A percentile compares a stretch with the other conserved stretches of the same genome.
Evolutionary conservation across 202 grass and related monocot species (phyloP).

Genomic region (Elaeis oleifera): DNA sequence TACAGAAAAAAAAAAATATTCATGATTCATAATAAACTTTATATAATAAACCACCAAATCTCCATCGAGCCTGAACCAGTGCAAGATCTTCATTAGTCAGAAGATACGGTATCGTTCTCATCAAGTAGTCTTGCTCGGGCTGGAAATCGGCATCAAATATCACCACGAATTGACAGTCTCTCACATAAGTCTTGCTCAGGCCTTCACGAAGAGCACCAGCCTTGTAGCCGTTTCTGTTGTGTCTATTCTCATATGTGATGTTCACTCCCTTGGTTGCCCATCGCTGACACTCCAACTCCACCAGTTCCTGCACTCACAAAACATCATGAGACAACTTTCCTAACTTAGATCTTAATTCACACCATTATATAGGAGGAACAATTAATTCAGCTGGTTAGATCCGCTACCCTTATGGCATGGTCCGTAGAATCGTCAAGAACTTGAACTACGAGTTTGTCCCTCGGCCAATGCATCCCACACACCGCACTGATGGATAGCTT

Average conservation of each 20-base stretch:
- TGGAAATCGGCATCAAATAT: constrained; percentile 84
- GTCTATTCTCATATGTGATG: constrained; percentile 56
- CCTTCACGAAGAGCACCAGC: constrained; percentile 56
- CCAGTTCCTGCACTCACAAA: constrained; percentile 33
- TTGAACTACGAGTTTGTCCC: constrained; percentile 56
- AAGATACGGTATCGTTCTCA: constrained; percentile 44
- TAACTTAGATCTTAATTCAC: not conserved
- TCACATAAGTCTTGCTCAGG: constrained; percentile 41
- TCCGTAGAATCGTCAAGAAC: constrained; percentile 81
- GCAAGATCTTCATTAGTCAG: constrained; percentile 37
- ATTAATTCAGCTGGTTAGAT: not conserved
- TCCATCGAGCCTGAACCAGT: constrained; percentile 71
- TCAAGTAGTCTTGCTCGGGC: constrained; percentile 57
- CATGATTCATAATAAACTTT: not conserved
- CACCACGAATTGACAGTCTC: constrained; percentile 46
- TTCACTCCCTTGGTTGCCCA: constrained; percentile 60
- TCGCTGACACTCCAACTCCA: constrained; percentile 55
- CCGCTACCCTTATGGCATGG: constrained; percentile 27
- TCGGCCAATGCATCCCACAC: constrained; percentile 52
- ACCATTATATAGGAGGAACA: not conserved
- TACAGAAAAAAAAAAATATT: too few relatives aligned
- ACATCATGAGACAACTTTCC: not conserved
- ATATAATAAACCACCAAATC: constrained; percentile 27
- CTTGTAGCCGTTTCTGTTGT: constrained; percentile 70
- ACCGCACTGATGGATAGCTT: constrained; percentile 65